A percentile compares a stretch with the other conserved stretches of the same genome.
Evolutionary conservation across 192 early-diverging fungal species (phyloP).

Genomic region (Globomyces pollinis-pini): DNA sequence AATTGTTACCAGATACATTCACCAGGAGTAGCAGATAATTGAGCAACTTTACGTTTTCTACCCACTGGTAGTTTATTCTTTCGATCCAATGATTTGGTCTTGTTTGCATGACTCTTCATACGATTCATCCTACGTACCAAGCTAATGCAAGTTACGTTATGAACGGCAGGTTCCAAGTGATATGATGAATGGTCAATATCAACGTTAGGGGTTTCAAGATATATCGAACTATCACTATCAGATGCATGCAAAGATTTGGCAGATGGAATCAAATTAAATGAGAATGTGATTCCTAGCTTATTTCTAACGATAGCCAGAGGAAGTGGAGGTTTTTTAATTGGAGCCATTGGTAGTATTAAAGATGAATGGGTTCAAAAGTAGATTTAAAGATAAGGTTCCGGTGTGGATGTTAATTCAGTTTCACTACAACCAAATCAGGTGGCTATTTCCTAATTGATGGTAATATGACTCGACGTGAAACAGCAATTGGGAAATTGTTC

Average conservation of each 20-base stretch:
- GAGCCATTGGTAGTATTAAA: no score
- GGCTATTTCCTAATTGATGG: no score
- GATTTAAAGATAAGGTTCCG: no score
- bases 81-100: neutral
- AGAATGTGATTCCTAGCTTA: constrained; percentile 10
- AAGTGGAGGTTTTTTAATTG: constrained; percentile 4
- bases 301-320: neutral
- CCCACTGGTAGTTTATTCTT: neutral
- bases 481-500: no score
- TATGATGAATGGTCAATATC: neutral
- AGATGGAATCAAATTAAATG: neutral
- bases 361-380: no score
- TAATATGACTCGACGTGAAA: no score
- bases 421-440: no score
- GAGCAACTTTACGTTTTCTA: constrained; percentile 5
- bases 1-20: constrained; percentile 48
- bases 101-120: neutral
- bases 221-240: neutral
- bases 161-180: constrained; percentile 1
- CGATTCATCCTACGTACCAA: constrained; percentile 5
- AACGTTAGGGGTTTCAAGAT: neutral
- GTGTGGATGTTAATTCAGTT: no score
- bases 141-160: neutral
- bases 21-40: neutral
- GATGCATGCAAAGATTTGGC: neutral